phyloP scores from a whole-genome alignment of 2,329 filamentous ascomycete species.

The Raffaelea arxii region DNA sequence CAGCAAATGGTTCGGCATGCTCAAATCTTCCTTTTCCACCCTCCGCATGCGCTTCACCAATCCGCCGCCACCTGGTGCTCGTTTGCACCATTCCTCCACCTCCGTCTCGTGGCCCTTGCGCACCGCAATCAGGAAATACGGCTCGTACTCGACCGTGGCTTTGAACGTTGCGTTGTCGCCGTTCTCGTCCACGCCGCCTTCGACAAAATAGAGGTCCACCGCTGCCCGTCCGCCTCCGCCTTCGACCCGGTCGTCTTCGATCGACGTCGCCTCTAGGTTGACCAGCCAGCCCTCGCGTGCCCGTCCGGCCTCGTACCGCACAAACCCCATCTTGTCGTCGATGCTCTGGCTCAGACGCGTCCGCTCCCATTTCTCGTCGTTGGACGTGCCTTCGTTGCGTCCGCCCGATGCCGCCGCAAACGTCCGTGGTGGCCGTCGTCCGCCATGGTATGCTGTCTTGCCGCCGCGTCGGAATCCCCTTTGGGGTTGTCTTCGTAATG shows the following conservation, averaged over 20 bases:
- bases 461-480: slow-evolving; percentile 57
- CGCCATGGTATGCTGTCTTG: slow-evolving; percentile 63
- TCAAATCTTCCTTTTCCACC: slow-evolving; percentile 85
- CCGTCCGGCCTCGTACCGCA: slow-evolving; percentile 79
- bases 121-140: slow-evolving; percentile 88
- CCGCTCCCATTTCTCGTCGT: slow-evolving; percentile 87
- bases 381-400: slow-evolving; percentile 74
- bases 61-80: slow-evolving; percentile 66
- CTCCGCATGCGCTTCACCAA: slow-evolving; percentile 68
- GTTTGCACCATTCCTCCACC: slow-evolving; percentile 89
- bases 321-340: slow-evolving; percentile 91
- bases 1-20: slow-evolving; percentile 90
- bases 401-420: slow-evolving; percentile 68
- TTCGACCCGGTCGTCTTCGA: slow-evolving; percentile 76
- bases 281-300: slow-evolving; percentile 82
- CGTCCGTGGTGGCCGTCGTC: slow-evolving; percentile 47
- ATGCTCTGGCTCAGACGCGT: slow-evolving; percentile 76
- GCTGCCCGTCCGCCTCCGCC: slow-evolving; percentile 82
- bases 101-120: slow-evolving; percentile 82
- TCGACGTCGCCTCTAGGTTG: slow-evolving; percentile 82
- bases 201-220: slow-evolving; percentile 95
- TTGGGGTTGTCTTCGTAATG: slow-evolving; percentile 44
- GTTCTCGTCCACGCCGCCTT: slow-evolving; percentile 85
- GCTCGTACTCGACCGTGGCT: slow-evolving; percentile 90
- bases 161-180: slow-evolving; percentile 88